Evolutionary conservation across 805 yeast species (phyloP).

Genomic region (Hanseniaspora pseudoguilliermondii): DNA sequence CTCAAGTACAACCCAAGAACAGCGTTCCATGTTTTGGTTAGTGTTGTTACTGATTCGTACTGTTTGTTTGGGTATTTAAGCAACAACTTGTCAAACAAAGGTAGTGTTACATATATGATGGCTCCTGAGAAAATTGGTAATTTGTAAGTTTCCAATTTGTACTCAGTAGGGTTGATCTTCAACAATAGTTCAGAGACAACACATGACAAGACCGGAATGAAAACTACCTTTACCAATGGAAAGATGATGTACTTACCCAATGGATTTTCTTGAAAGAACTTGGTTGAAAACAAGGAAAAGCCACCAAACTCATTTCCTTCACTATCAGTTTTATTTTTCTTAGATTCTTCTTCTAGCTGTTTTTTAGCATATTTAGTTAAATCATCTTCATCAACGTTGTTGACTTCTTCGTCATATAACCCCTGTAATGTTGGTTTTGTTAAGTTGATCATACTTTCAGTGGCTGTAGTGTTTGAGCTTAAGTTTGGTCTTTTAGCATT

Average conservation of each 20-base stretch:
- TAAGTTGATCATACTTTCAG: slow-evolving; percentile 33
- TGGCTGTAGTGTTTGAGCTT: neutral
- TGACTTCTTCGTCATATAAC: slow-evolving; percentile 35
- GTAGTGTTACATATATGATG: neutral
- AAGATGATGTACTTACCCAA: neutral
- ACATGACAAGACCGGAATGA: neutral
- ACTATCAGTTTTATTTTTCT: neutral
- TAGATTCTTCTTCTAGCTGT: neutral
- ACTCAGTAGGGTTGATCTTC: slow-evolving; percentile 1
- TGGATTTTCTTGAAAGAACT: neutral
- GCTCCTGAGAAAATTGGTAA: slow-evolving; percentile 31
- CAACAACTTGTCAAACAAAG: neutral
- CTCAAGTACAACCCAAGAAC: slow-evolving; percentile 62
- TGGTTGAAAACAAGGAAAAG: neutral
- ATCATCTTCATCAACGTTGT: slow-evolving; percentile 22
- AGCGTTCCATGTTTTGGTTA: slow-evolving; percentile 39
- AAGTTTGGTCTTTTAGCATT: neutral
- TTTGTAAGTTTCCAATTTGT: slow-evolving; percentile 5
- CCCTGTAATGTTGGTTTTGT: slow-evolving; percentile 42
- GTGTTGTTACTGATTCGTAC: slow-evolving; percentile 13
- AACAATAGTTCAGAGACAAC: neutral
- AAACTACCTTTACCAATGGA: neutral
- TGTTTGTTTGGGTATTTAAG: slow-evolving; percentile 14
- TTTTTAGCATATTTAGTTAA: neutral
- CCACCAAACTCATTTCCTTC: slow-evolving; percentile 2